phyloP scores from a whole-genome alignment of 768 basidiomycete species.

The Tulasnella calospora region DNA sequence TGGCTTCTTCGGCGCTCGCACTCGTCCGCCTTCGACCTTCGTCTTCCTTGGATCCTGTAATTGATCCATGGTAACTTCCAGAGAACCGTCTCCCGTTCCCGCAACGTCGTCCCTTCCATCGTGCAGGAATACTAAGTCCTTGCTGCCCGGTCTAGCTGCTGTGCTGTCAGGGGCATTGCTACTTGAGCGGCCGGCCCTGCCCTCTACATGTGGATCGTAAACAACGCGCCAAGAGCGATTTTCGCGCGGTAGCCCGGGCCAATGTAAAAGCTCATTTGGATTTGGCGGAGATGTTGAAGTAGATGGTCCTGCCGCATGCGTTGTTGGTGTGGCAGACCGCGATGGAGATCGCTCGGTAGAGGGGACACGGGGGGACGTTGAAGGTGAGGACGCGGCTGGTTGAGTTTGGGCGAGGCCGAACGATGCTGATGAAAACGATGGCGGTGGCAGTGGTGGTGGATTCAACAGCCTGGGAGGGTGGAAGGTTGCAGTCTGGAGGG shows the following conservation, averaged over 20 bases:
- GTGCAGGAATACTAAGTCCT: constrained; percentile 30
- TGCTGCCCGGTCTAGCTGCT: constrained; percentile 19
- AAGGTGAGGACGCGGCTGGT: constrained; percentile 28
- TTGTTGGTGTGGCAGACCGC: constrained; percentile 1
- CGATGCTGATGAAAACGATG: constrained; percentile 32
- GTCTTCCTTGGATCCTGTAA: constrained; percentile 29
- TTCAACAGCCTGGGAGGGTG: constrained; percentile 40
- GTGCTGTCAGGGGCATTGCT: constrained; percentile 15
- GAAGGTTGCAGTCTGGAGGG: constrained; percentile 38
- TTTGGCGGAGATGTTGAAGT: constrained; percentile 15
- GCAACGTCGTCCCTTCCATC: constrained; percentile 27
- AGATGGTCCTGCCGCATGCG: neutral
- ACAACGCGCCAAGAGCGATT: constrained; percentile 27
- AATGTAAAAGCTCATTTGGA: constrained; percentile 12
- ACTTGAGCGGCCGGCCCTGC: constrained; percentile 26
- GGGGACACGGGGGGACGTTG: neutral
- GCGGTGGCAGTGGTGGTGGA: constrained; percentile 31
- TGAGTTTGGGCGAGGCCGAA: constrained; percentile 27
- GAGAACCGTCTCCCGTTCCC: constrained; percentile 10
- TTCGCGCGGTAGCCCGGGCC: constrained; percentile 23
- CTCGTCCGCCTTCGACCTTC: constrained; percentile 16
- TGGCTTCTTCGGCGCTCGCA: constrained; percentile 30
- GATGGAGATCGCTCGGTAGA: neutral
- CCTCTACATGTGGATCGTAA: constrained; percentile 29
- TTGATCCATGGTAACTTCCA: constrained; percentile 22